Conservation (phyloP, 2,329 filamentous ascomycete genomes). For the Coniella lustricola region DNA sequence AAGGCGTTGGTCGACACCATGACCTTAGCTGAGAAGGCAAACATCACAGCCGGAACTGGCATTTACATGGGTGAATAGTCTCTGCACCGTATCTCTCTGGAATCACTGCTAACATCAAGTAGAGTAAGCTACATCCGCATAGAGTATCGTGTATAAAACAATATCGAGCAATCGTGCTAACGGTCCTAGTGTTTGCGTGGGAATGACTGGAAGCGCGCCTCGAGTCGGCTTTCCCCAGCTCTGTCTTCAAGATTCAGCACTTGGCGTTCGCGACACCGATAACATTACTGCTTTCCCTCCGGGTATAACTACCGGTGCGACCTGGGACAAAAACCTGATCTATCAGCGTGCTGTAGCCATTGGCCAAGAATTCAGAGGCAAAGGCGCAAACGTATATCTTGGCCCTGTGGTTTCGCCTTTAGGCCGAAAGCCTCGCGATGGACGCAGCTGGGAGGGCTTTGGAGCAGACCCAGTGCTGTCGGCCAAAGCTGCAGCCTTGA, state of each 20-base stretch:
- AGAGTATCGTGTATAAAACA: neutral
- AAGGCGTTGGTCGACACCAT: slow-evolving; percentile 62
- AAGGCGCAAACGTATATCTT: slow-evolving; percentile 65
- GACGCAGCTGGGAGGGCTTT: slow-evolving; percentile 71
- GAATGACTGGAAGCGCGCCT: slow-evolving; percentile 65
- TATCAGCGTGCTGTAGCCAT: slow-evolving; percentile 61
- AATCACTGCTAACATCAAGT: slow-evolving; percentile 9
- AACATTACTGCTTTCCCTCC: slow-evolving; percentile 71
- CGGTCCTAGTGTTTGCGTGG: slow-evolving; percentile 54
- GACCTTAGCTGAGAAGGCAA: slow-evolving; percentile 76
- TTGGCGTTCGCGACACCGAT: slow-evolving; percentile 66
- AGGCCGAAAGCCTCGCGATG: slow-evolving; percentile 64
- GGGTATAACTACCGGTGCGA: slow-evolving; percentile 70
- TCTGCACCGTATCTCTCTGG: neutral
- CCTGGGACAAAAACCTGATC: slow-evolving; percentile 67
- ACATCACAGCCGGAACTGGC: slow-evolving; percentile 65
- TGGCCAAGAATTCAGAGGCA: slow-evolving; percentile 64
- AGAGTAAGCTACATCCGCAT: slow-evolving; percentile 19
- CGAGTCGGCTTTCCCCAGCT: slow-evolving; percentile 67
- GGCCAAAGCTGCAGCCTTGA: slow-evolving; percentile 64
- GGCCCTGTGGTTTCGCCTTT: slow-evolving; percentile 66
- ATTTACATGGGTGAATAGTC: slow-evolving; percentile 55
- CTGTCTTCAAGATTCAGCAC: slow-evolving; percentile 64
- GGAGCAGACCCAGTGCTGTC: slow-evolving; percentile 64
- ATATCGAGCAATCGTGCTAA: neutral